These are phyloP conservation scores for Diplodia sapinea DNA, from an alignment of 2,329 filamentous ascomycete genomes.

Conservation along the genomic window DNA sequence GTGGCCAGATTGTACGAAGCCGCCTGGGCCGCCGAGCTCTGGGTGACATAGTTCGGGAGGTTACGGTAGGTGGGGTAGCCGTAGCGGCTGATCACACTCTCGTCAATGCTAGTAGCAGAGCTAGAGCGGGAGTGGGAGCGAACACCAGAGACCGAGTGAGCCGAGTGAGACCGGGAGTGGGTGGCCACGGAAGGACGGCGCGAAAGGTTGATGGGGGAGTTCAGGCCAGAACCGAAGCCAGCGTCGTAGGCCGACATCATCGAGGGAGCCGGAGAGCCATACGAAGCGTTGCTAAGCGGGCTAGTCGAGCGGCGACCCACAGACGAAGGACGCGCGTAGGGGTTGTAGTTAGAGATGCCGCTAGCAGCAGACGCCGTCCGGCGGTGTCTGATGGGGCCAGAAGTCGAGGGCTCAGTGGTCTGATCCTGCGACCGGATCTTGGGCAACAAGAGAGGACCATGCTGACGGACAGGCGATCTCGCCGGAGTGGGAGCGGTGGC, in stretches of 20 bases:
- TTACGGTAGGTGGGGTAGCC: slow-evolving; percentile 86
- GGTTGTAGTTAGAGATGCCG: slow-evolving; percentile 55
- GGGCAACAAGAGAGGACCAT: slow-evolving; percentile 79
- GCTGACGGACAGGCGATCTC: slow-evolving; percentile 74
- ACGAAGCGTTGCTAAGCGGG: slow-evolving; percentile 48
- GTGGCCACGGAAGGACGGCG: slow-evolving; percentile 46
- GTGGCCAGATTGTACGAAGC: slow-evolving; percentile 48
- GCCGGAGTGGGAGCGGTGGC: slow-evolving; percentile 71
- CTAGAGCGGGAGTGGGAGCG: slow-evolving; percentile 58
- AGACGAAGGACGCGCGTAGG: slow-evolving; percentile 55
- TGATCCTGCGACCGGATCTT: slow-evolving; percentile 88
- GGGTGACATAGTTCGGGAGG: slow-evolving; percentile 64
- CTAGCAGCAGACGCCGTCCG: slow-evolving; percentile 60
- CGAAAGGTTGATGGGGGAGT: slow-evolving; percentile 62
- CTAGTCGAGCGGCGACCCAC: slow-evolving; percentile 55
- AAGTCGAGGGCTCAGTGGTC: slow-evolving; percentile 65
- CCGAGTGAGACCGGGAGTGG: slow-evolving; percentile 50
- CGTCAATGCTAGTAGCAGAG: slow-evolving; percentile 72
- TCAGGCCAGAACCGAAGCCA: slow-evolving; percentile 56
- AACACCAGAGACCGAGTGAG: slow-evolving; percentile 51
- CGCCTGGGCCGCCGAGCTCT: slow-evolving; percentile 39
- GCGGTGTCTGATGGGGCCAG: slow-evolving; percentile 62
- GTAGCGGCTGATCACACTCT: slow-evolving; percentile 69
- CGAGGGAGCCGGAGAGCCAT: slow-evolving; percentile 53
- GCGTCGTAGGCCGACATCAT: slow-evolving; percentile 36